Evolutionary conservation across 768 basidiomycete genomes (phyloP).

Genomic region (Candolleomyces eurysporus): DNA sequence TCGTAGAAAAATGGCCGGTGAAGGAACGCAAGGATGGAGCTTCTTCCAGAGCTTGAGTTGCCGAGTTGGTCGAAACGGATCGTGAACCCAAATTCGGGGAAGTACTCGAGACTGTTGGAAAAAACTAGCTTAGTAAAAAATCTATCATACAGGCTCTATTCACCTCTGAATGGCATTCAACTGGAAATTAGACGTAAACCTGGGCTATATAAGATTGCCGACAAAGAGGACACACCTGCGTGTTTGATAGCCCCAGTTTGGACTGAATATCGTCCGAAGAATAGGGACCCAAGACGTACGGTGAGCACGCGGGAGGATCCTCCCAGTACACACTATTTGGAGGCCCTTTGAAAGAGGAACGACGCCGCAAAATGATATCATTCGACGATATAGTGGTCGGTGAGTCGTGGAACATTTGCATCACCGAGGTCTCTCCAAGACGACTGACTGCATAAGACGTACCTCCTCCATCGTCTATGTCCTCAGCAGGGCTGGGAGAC

Average conservation of each 20-base stretch:
- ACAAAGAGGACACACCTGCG: background rate
- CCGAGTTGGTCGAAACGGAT: background rate
- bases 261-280: background rate
- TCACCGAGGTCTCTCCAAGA: no score
- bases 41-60: background rate
- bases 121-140: background rate
- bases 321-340: background rate
- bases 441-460: background rate
- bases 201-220: background rate
- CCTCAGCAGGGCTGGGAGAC: no score
- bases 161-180: background rate
- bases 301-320: background rate
- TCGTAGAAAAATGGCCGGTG: constrained; percentile 2
- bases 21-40: background rate
- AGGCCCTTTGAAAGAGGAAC: background rate
- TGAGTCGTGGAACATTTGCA: background rate
- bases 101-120: background rate
- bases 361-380: background rate
- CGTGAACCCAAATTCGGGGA: background rate
- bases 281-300: background rate
- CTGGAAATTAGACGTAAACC: background rate
- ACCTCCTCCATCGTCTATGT: background rate
- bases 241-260: background rate
- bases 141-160: background rate
- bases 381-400: background rate